Evolutionary conservation across 257 asterid genomes (phyloP), one percentile per base, ranked within the genome.

Genomic region (Solanum pinnatisectum): DNA sequence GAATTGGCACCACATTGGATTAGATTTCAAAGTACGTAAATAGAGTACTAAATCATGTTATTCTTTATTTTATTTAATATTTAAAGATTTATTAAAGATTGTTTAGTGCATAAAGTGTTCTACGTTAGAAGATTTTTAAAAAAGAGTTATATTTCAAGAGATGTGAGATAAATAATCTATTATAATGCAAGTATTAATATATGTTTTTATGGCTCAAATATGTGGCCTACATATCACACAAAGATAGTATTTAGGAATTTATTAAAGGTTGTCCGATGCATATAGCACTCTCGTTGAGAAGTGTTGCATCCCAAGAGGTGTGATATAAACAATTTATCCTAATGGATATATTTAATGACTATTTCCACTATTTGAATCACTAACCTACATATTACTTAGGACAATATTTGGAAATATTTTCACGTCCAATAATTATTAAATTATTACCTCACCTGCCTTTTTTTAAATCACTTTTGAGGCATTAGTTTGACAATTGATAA

Each of bases 181-280:
- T 5, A 22, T 18, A 56, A 59, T 59, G n/a, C 12, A 22, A 18
- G 12, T 59, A 23, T 22, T 59, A 59, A 59, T 22, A 2, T 18
- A 7, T 56, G 0, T 18, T 56, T 56, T 3, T 11, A 20, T 2
- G 4, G 2, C 0, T 56, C 2, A 56, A 18, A 59, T 8, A 20
- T 59, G 2, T 22, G 2, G 0, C 12, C 27, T 59, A 59, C 2
- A 56, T 56, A 20, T 56, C 5, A 56, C 25, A 56, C 11, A 2
- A 56, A 56, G 25, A 20, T 3, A 59, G 1, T 59, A 59, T 20
- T 59, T 59, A 59, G 0, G 2, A 20, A 8, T 20, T 59, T 59
- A 20, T 59, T 20, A 59, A 59, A 0, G 0, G 1, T 59, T 59
- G 0, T 0, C 1, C 11, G 11, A 56, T 56, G 67, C 67, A 20